Evolutionary conservation across 139 green algal genomes (phyloP), one percentile per base, ranked within the genome.

Genomic region (Marvania coccoides): DNA sequence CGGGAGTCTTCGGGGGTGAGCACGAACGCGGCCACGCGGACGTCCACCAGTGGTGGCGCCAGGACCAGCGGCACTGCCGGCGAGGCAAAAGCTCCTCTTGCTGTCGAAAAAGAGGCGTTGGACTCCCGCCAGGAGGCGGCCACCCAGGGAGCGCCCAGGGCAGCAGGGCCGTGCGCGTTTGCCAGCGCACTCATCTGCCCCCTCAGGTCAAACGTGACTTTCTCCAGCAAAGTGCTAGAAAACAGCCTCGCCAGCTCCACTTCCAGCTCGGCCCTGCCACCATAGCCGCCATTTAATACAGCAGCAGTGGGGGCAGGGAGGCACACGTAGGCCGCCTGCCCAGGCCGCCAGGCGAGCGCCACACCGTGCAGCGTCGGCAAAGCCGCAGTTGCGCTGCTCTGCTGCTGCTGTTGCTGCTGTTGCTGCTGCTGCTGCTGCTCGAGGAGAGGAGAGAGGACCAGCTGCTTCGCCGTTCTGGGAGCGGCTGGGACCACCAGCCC

Each of bases 1-100:
- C 23, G 51, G 55, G 65, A 56, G 58, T 67, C 57, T 36, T 87
- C 81, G 1, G 86, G 86, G 9, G 73, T 70, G 5, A 85, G 47
- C 61, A 94, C 40, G 81, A 84, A 95, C 15, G 79, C 58, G 5
- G 82, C 77, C 3, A 95, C 70, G 5, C 83, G 76, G 47, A 90
- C 83, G 56, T 95, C 88, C 9, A 95, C 78, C n/a, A 87, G 14
- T 0, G 82, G 79, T 24, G 77, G 64, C 0, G 13, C 14, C 24
- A 86, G 36, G 31, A 61, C 38, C 58, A 77, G 48, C 36, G 24
- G 48, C n/a, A 12, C 1, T 15, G 30, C 7, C 34, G 40, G 24
- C 5, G 34, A 2, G n/a, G 26, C 48, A 19, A 19, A 24, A 15
- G 10, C 19, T 35, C 6, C 23, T 54, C 9, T 23, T 13, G 23